Evolutionary conservation across 257 asterid species (phyloP), one percentile per base, ranked within the genome.

Genomic region (Salvia rosmarinus): DNA sequence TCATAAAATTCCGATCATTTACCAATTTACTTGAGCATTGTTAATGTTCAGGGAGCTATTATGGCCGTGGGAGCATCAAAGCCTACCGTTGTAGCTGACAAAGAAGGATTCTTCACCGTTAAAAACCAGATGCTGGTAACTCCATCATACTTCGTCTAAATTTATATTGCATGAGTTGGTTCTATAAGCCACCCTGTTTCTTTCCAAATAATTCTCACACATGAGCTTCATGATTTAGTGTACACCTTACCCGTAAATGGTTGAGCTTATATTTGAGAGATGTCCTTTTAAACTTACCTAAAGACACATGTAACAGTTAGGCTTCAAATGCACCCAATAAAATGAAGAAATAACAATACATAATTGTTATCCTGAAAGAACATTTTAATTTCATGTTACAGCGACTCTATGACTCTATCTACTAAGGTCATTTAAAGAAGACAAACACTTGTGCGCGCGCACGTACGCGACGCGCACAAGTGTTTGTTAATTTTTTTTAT

Each of bases 51-150:
- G 95, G 95, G 91, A 13, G 91, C 95, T 67, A 88, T 88, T n/a
- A 88, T 88, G 95, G 95, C 97, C 57, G 97, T 88, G 71, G 97
- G 97, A 30, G 94, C 92, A 62, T 90, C 97, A 57, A 88, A 88
- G 64, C 97, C 97, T 64, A 78, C 85, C 23, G 89, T 87, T 74
- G 67, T 79, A 23, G 85, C 94, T 28, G 86, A 79, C 59, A 75
- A 80, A 73, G 94, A 90, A 65, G 97, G 96, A 76, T 88, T 79
- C 74, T 86, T 90, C 80, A 84, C 92, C 58, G 86, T 88, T 0
- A 88, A 88, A 82, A 86, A 84, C 72, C 82, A 79, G 84, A 90
- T 90, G 97, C 88, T 82, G 87, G 96, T 88, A 79, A 76, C 84
- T 81, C 77, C 76, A 30, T 51, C 9, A 7, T 56, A 17, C 2